These are phyloP conservation scores for Anisodus acutangulus DNA, from an alignment of 257 asterid genomes.

Conservation along the genomic window DNA sequence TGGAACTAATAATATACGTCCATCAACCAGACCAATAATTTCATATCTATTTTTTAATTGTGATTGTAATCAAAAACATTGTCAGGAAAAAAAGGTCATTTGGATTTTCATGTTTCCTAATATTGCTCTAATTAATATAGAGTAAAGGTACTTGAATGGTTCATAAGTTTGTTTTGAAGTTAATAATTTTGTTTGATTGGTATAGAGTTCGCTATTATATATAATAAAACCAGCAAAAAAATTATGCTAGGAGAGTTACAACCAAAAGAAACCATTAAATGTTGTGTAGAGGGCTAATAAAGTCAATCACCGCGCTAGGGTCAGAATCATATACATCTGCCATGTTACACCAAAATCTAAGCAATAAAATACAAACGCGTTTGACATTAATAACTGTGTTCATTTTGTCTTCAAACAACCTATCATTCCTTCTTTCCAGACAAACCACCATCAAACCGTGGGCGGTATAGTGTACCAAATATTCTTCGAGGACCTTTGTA, in stretches of 20 bases:
- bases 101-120: background rate
- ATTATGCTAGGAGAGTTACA: background rate
- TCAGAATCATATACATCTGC: background rate
- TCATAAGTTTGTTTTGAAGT: conserved; percentile 14
- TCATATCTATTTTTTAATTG: background rate
- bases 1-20: background rate
- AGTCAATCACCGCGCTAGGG: background rate
- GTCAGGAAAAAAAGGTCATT: background rate
- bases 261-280: background rate
- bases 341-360: background rate
- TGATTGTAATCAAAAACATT: background rate
- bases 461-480: background rate
- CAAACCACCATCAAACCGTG: background rate
- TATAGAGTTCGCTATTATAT: background rate
- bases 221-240: background rate
- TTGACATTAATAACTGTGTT: background rate
- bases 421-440: background rate
- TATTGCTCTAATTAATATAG: background rate
- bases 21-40: background rate
- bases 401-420: conserved; percentile 1
- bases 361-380: background rate
- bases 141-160: background rate
- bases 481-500: background rate
- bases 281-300: background rate
- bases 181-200: background rate